phyloP scores from a whole-genome alignment of 345 rosid species.

The Eucalyptus erythrocorys region DNA sequence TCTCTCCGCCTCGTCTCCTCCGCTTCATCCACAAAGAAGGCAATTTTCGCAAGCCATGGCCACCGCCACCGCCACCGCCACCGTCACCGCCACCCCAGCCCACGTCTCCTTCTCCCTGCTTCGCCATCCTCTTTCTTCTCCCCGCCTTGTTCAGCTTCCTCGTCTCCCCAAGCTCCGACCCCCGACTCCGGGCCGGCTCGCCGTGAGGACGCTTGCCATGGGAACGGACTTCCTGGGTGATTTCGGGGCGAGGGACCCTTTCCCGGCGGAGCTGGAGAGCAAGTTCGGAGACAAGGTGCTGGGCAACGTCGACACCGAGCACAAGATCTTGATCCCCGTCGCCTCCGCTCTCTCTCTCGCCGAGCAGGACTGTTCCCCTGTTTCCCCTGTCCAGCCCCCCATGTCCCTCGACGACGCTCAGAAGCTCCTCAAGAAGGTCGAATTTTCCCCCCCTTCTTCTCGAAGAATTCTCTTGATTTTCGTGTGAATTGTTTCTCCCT shows the following conservation, averaged over 20 bases:
- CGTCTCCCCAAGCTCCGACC: not conserved
- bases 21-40: not conserved
- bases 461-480: not conserved
- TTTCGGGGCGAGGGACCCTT: constrained; percentile 71
- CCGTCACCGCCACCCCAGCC: not conserved
- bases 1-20: not conserved
- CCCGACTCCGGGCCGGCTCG: not conserved
- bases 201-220: constrained; percentile 8
- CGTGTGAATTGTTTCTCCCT: not conserved
- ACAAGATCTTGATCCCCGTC: constrained; percentile 76
- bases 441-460: not conserved
- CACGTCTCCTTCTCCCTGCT: not conserved
- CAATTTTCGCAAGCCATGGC: not conserved
- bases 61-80: not conserved
- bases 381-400: constrained; percentile 58
- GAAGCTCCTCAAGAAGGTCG: constrained; percentile 61
- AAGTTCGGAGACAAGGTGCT: constrained; percentile 72
- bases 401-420: constrained; percentile 50
- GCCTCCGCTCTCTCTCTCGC: constrained; percentile 69
- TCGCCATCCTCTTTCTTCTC: not conserved
- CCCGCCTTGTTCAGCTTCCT: not conserved
- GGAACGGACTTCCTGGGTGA: constrained; percentile 34
- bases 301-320: constrained; percentile 58
- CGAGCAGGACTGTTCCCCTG: constrained; percentile 43
- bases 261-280: constrained; percentile 74